Evolutionary conservation across 1,139 yeast genomes (phyloP).

Genomic region (Pichiaceae sp.): DNA sequence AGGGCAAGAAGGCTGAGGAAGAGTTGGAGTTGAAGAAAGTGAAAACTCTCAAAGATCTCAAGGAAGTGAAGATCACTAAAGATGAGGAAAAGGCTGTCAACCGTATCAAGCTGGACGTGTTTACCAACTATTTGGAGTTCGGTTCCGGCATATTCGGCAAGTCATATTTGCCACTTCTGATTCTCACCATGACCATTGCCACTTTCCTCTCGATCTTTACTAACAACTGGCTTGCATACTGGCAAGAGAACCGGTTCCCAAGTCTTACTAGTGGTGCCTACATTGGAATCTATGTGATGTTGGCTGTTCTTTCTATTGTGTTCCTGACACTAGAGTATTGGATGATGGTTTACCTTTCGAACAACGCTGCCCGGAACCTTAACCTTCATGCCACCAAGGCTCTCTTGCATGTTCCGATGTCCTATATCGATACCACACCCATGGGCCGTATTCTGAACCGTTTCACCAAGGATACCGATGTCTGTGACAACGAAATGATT

Average conservation of each 20-base stretch:
- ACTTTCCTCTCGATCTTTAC: conserved; percentile 59
- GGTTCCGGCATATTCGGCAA: conserved; percentile 47
- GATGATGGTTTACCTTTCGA: conserved; percentile 41
- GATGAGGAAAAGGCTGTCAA: conserved; percentile 30
- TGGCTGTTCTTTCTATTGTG: conserved; percentile 29
- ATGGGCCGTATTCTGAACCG: conserved; percentile 52
- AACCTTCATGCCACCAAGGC: conserved; percentile 34
- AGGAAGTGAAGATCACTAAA: conserved; percentile 22
- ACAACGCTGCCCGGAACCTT: conserved; percentile 37
- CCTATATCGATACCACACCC: conserved; percentile 53
- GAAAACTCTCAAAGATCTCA: conserved; percentile 16
- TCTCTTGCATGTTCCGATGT: conserved; percentile 47
- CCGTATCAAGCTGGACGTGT: conserved; percentile 29
- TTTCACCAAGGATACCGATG: conserved; percentile 56
- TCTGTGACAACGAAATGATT: conserved; percentile 47
- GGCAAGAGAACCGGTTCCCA: conserved; percentile 57
- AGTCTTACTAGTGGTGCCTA: conserved; percentile 45
- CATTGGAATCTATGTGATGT: conserved; percentile 63
- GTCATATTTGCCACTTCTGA: conserved; percentile 33
- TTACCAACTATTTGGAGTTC: conserved; percentile 40
- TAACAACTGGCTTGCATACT: conserved; percentile 79
- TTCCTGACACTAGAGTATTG: conserved; percentile 35
- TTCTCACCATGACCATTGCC: conserved; percentile 33
- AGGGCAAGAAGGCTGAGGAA: conserved; percentile 1
- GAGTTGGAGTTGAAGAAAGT: conserved; percentile 10